Evolutionary conservation across 2,329 filamentous ascomycete genomes (phyloP).

Genomic region (Pestalotiopsis sp.): DNA sequence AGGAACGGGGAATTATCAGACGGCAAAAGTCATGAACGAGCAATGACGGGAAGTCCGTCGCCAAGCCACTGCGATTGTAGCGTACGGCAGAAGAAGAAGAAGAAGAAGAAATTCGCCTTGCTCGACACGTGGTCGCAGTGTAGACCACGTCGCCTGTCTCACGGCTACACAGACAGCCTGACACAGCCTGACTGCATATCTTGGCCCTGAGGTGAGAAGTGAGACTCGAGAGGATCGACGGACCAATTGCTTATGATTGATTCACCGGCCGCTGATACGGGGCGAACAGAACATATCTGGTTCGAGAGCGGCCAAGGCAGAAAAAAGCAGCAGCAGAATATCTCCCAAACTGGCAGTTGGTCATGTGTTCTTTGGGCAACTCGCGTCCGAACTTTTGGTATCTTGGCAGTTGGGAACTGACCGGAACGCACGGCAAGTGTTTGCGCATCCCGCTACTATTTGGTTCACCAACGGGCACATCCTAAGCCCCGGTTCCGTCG

Average conservation of each 20-base stretch:
- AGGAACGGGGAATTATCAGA: not conserved
- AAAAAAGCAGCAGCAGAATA: not conserved
- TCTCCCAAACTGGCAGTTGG: not conserved
- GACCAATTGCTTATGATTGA: not conserved
- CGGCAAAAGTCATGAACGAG: not conserved
- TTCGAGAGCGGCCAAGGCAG: not conserved
- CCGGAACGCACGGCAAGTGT: constrained; percentile 1
- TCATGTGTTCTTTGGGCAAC: not conserved
- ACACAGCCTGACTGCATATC: not conserved
- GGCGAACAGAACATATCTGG: too few species aligned
- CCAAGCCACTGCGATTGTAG: not conserved
- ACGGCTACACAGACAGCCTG: not conserved
- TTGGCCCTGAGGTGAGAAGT: not conserved
- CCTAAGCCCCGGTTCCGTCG: not conserved
- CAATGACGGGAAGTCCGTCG: not conserved
- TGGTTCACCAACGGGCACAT: not conserved
- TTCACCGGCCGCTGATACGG: too few species aligned
- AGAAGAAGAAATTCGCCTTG: not conserved
- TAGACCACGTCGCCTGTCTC: not conserved
- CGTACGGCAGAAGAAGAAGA: not conserved
- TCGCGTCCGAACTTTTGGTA: not conserved
- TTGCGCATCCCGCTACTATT: not conserved
- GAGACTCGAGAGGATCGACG: not conserved
- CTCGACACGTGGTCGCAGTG: not conserved
- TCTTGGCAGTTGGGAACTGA: not conserved